phyloP scores from a whole-genome alignment of 2,329 filamentous ascomycete genomes.

The Aureobasidium sp. region DNA sequence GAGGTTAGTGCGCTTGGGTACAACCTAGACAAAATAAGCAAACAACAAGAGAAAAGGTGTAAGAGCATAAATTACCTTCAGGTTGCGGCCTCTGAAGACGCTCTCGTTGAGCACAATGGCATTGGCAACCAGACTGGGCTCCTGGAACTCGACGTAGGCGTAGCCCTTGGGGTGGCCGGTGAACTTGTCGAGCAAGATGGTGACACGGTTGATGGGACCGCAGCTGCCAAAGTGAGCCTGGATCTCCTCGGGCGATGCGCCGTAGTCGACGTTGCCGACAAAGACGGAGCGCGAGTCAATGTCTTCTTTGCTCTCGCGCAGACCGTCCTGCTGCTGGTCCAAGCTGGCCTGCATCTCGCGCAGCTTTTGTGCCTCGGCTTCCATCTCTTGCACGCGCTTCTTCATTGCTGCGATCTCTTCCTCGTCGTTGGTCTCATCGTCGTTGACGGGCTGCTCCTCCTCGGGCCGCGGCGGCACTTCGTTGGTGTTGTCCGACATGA shows the following conservation, averaged over 20 bases:
- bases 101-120: constrained; percentile 95
- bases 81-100: constrained; percentile 85
- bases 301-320: constrained; percentile 90
- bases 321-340: constrained; percentile 75
- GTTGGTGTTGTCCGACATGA: constrained; percentile 23
- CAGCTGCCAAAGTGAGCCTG: constrained; percentile 97
- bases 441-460: constrained; percentile 24
- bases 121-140: constrained; percentile 85
- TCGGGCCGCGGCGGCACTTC: constrained; percentile 21
- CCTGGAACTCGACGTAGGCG: constrained; percentile 96
- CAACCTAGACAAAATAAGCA: constrained; percentile 49
- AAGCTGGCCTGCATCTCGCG: constrained; percentile 54
- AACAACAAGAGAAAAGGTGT: not conserved
- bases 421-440: constrained; percentile 29
- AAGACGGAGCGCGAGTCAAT: constrained; percentile 94
- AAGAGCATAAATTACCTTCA: constrained; percentile 63
- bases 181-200: constrained; percentile 95
- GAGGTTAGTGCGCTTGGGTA: constrained; percentile 92
- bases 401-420: constrained; percentile 45
- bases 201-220: constrained; percentile 95
- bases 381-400: constrained; percentile 49
- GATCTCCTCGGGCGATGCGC: constrained; percentile 92
- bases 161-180: constrained; percentile 99
- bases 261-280: constrained; percentile 97
- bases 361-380: constrained; percentile 52